phyloP scores from a whole-genome alignment of 108 stramenopile species.

The Cyclotella kingstonii region DNA sequence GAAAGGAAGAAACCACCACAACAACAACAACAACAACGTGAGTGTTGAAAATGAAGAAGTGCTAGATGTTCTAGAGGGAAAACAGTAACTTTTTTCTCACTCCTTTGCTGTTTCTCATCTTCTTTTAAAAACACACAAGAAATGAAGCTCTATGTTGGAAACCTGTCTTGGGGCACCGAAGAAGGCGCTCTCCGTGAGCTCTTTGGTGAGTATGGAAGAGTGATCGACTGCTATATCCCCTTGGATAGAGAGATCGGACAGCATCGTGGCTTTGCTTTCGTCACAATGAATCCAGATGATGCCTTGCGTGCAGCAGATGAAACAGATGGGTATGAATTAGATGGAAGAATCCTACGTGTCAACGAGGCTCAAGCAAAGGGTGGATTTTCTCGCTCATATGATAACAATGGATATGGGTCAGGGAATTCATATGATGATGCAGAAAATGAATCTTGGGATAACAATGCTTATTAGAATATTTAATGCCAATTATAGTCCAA shows the following conservation, averaged over 20 bases:
- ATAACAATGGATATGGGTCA: conserved; percentile 33
- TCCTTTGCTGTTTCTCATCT: neutral
- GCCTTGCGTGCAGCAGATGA: conserved; percentile 76
- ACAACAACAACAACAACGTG: too few species aligned
- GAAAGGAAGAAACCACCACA: conserved; percentile 47
- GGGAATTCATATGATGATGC: conserved; percentile 28
- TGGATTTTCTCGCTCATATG: conserved; percentile 25
- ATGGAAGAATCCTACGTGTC: conserved; percentile 84
- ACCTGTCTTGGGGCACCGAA: conserved; percentile 85
- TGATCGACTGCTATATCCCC: conserved; percentile 84
- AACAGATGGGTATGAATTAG: conserved; percentile 79
- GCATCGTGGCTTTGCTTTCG: conserved; percentile 88
- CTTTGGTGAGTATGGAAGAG: conserved; percentile 84
- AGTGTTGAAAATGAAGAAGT: conserved; percentile 6
- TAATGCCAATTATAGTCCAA: neutral
- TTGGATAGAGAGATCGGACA: conserved; percentile 79
- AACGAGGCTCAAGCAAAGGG: conserved; percentile 87
- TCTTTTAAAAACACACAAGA: conserved; percentile 38
- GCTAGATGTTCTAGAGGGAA: neutral
- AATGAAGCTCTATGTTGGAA: conserved; percentile 92
- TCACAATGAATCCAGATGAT: conserved; percentile 84
- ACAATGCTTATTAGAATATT: conserved; percentile 29
- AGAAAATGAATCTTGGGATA: conserved; percentile 35
- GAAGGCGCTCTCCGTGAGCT: conserved; percentile 71
- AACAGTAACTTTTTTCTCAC: conserved; percentile 1